Evolutionary conservation across 345 rosid genomes (phyloP), one percentile per base, ranked within the genome.

Genomic region (Linum trigynum): DNA sequence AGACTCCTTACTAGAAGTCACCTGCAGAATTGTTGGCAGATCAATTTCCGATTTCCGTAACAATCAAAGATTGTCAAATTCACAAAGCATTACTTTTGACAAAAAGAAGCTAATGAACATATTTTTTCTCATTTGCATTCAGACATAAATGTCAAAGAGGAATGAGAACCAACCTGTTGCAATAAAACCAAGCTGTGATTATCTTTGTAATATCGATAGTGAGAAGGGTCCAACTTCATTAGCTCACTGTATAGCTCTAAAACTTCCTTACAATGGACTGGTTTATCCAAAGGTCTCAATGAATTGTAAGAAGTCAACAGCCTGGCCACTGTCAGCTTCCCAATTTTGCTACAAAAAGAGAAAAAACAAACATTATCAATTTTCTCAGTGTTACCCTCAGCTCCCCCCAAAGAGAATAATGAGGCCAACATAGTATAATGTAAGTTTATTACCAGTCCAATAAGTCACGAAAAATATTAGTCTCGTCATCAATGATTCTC

Each of bases 321-420:
- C 79, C 89, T 88, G 23, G 95, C 98, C 71, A 90, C 86, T 7
- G 89, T 85, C 75, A 92, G 90, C 83, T 92, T 92, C 66, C 96
- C 94, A 69, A 92, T 88, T 85, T 92, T 92, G 77, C 96, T 90
- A 69, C 78, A 78, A 68, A 38, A 41, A 36, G 10, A 59, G 37
- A 65, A 63, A 23, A 50, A 38, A 63, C 3, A 41, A 57, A 2
- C 62, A 48, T 65, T 39, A 65, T 35, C 8, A 64, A 50, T 45
- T 45, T 42, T 15, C 55, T 59, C 50, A 14, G 32, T 23, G 32
- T 23, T 23, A 23, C 0, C 32, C 32, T 23, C 32, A 23, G 32
- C 70, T 12, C 39, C 59, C 61, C 9, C 53, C 2, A 9, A 12
- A 48, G 14, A 74, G 15, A 62, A 59, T 43, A 62, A 50, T 65